Evolutionary conservation across 345 rosid genomes (phyloP), one percentile per base, ranked within the genome.

Genomic region (Camelina sativa): DNA sequence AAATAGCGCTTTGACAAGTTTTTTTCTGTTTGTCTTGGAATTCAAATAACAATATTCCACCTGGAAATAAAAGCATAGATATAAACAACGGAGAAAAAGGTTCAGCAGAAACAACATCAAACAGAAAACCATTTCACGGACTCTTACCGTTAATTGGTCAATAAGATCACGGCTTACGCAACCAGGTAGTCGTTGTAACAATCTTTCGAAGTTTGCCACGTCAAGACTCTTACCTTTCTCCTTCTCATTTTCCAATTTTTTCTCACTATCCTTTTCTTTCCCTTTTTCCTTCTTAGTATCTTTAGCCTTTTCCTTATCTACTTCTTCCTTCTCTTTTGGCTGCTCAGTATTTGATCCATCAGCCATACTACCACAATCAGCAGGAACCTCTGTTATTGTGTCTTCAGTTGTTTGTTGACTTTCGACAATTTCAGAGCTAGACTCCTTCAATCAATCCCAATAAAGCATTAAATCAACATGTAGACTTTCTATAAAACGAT

Each of bases 1-100:
- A 80, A 96, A 92, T 82, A 91, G 79, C 62, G 98, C 93, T 84
- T 89, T 92, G 62, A 87, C 99, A 67, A 96, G 96, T 84, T 87
- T 92, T 83, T 96, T 96, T 69, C 98, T 80, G 73, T 85, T 92
- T 79, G 98, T 82, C 87, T 96, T 96, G 54, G 99, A 88, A 81
- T 96, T 96, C 54, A 92, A 75, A 85, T 96, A 96, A 62, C 99
- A 96, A 78, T 92, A 96, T 73, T 96, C 99, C 76, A 96, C 98
- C 98, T 96, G 88, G 71, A 84, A 61, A 75, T 8, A 77, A 54
- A 58, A 61, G 25, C 58, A 43, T 48, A 61, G 20, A 13, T 57
- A 67, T 48, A 50, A 67, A 56, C 1, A 71, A 30, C 5, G 62
- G 64, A 61, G 16, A 73, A 25, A 61, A 67, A 60, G 32, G 37